Evolutionary conservation across 2,329 filamentous ascomycete genomes (phyloP).

Genomic region (Talaromyces albobiverticillius): DNA sequence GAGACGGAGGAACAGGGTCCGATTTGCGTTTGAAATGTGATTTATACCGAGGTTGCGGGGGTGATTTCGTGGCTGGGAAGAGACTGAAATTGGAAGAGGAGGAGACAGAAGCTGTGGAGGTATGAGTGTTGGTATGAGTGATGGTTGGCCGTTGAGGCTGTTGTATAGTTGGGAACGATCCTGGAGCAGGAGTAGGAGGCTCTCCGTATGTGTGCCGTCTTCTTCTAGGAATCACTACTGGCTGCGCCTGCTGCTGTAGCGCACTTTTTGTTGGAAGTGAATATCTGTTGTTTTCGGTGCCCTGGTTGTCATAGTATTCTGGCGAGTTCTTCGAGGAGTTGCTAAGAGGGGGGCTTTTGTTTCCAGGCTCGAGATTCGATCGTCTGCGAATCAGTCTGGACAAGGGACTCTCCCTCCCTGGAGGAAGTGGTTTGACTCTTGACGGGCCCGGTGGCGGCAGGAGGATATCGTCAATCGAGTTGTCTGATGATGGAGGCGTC

Average conservation of each 20-base stretch:
- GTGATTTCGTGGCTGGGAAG: slow-evolving; percentile 3
- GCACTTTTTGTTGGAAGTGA: neutral
- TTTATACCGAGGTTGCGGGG: slow-evolving; percentile 12
- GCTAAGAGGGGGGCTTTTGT: slow-evolving; percentile 20
- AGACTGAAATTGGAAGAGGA: slow-evolving; percentile 10
- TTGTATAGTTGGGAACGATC: neutral
- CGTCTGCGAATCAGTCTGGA: slow-evolving; percentile 29
- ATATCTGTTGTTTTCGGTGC: neutral
- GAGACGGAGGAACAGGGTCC: slow-evolving; percentile 19
- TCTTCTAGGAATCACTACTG: slow-evolving; percentile 25
- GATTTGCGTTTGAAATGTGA: slow-evolving; percentile 15
- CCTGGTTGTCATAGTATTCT: neutral
- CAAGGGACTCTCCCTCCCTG: slow-evolving; percentile 30
- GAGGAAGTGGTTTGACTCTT: slow-evolving; percentile 22
- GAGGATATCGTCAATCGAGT: slow-evolving; percentile 19
- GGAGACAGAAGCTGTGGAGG: slow-evolving; percentile 1
- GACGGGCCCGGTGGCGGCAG: slow-evolving; percentile 14
- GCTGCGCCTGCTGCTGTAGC: slow-evolving; percentile 17
- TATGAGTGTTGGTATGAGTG: neutral
- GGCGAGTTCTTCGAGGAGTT: slow-evolving; percentile 13
- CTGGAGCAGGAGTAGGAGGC: slow-evolving; percentile 26
- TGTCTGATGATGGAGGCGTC: slow-evolving; percentile 28
- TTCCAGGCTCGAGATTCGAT: slow-evolving; percentile 22
- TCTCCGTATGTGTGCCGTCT: slow-evolving; percentile 40
- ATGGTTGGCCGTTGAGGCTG: neutral